phyloP scores from a whole-genome alignment of 1,139 yeast species.

The Yamadazyma dushanensis region DNA sequence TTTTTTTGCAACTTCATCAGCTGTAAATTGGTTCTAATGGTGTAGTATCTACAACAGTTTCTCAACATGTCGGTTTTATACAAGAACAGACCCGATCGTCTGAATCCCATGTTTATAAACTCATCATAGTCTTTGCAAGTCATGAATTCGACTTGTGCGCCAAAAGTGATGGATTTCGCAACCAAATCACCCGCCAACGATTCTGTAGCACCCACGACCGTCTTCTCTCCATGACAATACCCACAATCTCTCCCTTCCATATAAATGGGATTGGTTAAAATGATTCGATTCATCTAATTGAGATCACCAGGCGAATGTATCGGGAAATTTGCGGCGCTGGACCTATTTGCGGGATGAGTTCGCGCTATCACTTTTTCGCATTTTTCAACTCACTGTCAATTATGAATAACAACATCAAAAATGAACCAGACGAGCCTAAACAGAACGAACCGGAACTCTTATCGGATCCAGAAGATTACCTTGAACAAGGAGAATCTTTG shows the following conservation, averaged over 20 bases:
- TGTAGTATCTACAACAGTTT: slow-evolving; percentile 80
- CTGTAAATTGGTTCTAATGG: slow-evolving; percentile 63
- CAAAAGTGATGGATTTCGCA: slow-evolving; percentile 40
- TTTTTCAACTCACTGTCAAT: background rate
- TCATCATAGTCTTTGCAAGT: slow-evolving; percentile 56
- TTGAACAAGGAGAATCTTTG: slow-evolving; percentile 57
- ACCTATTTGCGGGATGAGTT: no score
- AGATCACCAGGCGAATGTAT: no score
- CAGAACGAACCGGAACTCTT: slow-evolving; percentile 32
- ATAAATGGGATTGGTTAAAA: slow-evolving; percentile 22
- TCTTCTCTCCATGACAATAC: slow-evolving; percentile 57
- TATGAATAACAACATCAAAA: slow-evolving; percentile 10
- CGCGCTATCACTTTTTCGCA: background rate
- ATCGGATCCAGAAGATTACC: slow-evolving; percentile 49
- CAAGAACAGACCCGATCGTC: slow-evolving; percentile 74
- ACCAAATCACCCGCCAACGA: slow-evolving; percentile 19
- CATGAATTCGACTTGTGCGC: slow-evolving; percentile 49
- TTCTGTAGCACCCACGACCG: slow-evolving; percentile 37
- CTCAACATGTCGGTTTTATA: slow-evolving; percentile 74
- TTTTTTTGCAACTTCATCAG: slow-evolving; percentile 58
- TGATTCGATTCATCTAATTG: slow-evolving; percentile 2
- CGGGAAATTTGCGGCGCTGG: no score
- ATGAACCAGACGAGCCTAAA: slow-evolving; percentile 16
- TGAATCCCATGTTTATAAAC: slow-evolving; percentile 69
- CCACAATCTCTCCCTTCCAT: slow-evolving; percentile 51